These are phyloP conservation scores for Paxillus involutus DNA, from an alignment of 768 basidiomycete genomes.

Conservation along the genomic window DNA sequence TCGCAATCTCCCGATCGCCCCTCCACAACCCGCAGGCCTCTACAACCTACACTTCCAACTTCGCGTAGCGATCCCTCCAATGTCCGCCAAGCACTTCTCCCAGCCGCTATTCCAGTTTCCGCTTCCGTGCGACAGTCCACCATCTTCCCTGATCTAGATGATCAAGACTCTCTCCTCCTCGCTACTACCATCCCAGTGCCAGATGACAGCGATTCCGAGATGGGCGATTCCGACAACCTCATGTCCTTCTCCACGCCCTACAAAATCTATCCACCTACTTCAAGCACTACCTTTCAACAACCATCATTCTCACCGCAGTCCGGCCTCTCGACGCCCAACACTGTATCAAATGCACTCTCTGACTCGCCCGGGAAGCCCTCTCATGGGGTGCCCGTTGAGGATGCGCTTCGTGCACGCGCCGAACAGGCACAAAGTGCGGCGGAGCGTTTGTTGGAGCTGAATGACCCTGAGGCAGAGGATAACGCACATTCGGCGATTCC, in stretches of 20 bases:
- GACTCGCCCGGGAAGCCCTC: constrained; percentile 48
- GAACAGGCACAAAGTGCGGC: constrained; percentile 95
- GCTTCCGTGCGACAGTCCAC: constrained; percentile 43
- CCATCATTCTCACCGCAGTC: constrained; percentile 58
- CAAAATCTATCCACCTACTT: constrained; percentile 44
- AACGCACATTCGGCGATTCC: constrained; percentile 54
- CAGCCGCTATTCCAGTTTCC: constrained; percentile 36
- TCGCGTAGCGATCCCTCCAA: constrained; percentile 28
- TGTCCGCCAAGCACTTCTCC: constrained; percentile 11
- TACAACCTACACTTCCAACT: constrained; percentile 38
- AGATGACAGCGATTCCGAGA: constrained; percentile 70
- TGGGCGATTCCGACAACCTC: constrained; percentile 53
- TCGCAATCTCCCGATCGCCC: constrained; percentile 32
- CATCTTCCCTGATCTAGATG: constrained; percentile 39
- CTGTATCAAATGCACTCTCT: constrained; percentile 60
- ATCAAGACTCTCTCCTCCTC: constrained; percentile 65
- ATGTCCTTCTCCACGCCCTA: constrained; percentile 75
- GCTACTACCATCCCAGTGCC: constrained; percentile 77
- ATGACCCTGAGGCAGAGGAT: constrained; percentile 72
- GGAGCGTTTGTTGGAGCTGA: constrained; percentile 81
- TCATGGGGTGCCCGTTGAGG: constrained; percentile 63
- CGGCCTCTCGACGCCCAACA: constrained; percentile 45
- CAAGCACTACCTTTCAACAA: constrained; percentile 39
- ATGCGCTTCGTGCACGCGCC: constrained; percentile 82
- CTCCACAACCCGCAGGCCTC: constrained; percentile 38